Evolutionary conservation across 2,329 filamentous ascomycete genomes (phyloP), one percentile per base, ranked within the genome.

Genomic region (Fusarium tjaetaba): DNA sequence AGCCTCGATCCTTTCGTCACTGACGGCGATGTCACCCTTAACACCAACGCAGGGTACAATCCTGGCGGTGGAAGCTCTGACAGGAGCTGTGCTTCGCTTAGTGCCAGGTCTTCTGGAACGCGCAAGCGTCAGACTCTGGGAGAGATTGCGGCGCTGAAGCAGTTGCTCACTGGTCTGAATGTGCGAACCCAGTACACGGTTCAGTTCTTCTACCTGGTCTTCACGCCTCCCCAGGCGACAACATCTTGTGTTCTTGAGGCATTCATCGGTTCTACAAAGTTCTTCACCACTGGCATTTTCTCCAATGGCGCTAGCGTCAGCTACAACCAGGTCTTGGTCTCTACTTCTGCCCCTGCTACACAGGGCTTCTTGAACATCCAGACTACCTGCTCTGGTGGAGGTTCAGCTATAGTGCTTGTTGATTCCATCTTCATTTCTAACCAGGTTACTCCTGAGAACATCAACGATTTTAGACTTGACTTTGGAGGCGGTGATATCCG

Each of bases 381-480:
- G 24, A 51, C 73, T 9, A 46, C 36, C 3, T 76, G 74, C 34
- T 30, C 16, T 4, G 15, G 24, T 7, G 72, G 72, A 10, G 70
- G 61, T 3, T 45, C 66, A 2, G 63, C 70, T 1, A 16, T 52
- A 0, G 38, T 77, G 5, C 60, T 73, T 10, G 28, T 76, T 7
- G 74, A 76, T 22, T 72, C 74, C 1, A 61, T 76, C 52, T 76
- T 76, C 36, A 48, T 76, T 4, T 76, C 73, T 5, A 74, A 76
- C 56, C 53, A 74, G 38, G 73, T 76, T 20, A 76, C 73, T 11
- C 63, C 67, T 13, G 55, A 62, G n/a, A 76, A 65, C 42, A 76
- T 76, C 15, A 51, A 48, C 15, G 30, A 65, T 22, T 67, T 64
- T 18, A 28, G 49, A 4, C 61, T 76, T 39, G 65, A 70, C 38